phyloP scores from a whole-genome alignment of 2,329 filamentous ascomycete genomes.

The Colletotrichum costaricense region DNA sequence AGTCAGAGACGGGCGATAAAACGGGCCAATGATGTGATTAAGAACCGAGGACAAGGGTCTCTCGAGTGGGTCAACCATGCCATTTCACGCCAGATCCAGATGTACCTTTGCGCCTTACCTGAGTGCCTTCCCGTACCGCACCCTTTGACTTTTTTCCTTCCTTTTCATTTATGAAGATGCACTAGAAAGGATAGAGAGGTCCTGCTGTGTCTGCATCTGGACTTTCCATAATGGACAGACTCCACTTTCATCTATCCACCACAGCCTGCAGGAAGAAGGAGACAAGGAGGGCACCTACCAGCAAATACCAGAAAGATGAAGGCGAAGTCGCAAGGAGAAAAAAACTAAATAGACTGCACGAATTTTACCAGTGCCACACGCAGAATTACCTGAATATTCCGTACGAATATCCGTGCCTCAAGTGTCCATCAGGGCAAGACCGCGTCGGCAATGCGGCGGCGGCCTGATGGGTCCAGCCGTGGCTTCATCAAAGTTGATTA shows the following conservation, averaged over 20 bases:
- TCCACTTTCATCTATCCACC: background rate
- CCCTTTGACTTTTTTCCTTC: background rate
- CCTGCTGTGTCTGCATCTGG: background rate
- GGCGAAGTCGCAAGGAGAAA: background rate
- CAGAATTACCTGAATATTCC: background rate
- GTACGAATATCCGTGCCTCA: background rate
- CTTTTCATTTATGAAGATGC: conserved; percentile 2
- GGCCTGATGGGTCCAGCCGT: background rate
- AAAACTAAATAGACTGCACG: background rate
- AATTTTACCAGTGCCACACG: background rate
- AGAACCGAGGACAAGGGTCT: conserved; percentile 18
- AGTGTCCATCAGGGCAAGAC: background rate
- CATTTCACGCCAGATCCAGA: background rate
- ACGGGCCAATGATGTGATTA: conserved; percentile 18
- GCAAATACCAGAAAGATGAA: background rate
- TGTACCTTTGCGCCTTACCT: background rate
- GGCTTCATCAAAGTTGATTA: no score
- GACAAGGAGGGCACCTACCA: background rate
- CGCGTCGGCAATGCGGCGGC: conserved; percentile 4
- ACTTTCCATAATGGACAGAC: background rate
- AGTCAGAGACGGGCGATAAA: conserved; percentile 7
- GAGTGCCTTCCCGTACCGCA: background rate
- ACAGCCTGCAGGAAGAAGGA: background rate
- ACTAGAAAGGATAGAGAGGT: background rate
- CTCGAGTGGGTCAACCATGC: background rate